Percentiles rank a stretch among this genome's conserved stretches.
phyloP scores from a whole-genome alignment of 768 basidiomycete species.

The Krasilnikovozyma curviuscula region DNA sequence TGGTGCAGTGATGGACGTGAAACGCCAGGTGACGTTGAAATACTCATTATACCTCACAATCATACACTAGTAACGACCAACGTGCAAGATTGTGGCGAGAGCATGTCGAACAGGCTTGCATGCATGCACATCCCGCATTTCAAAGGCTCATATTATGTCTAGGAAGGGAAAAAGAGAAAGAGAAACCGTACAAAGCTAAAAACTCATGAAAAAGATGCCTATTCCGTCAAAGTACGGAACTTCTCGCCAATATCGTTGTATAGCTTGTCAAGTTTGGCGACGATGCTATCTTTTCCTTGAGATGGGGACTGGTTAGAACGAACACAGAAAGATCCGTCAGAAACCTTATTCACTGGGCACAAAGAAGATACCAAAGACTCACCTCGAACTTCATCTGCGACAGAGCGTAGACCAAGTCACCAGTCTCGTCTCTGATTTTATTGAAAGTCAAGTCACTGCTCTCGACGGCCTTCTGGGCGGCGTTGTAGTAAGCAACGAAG shows the following conservation, averaged over 20 bases:
- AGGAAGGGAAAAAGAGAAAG: too few relatives aligned
- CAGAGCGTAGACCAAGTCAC: slow-evolving; percentile 87
- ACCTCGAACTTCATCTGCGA: slow-evolving; percentile 99
- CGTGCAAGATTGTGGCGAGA: too few relatives aligned
- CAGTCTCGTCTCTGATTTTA: slow-evolving; percentile 65
- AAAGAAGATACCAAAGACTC: slow-evolving; percentile 17
- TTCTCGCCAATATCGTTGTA: slow-evolving; percentile 78
- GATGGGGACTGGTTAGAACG: slow-evolving; percentile 89
- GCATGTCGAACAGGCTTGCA: too few relatives aligned
- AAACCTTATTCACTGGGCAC: slow-evolving; percentile 10
- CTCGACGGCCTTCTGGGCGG: slow-evolving; percentile 66
- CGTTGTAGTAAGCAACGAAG: slow-evolving; percentile 55
- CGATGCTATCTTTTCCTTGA: slow-evolving; percentile 66
- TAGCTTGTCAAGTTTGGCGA: slow-evolving; percentile 59
- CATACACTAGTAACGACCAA: too few relatives aligned
- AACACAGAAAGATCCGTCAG: too few relatives aligned
- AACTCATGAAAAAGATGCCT: slow-evolving; percentile 3
- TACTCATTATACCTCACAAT: too few relatives aligned
- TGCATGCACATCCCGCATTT: too few relatives aligned
- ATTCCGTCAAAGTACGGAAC: slow-evolving; percentile 34
- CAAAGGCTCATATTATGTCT: too few relatives aligned
- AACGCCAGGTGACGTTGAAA: too few relatives aligned
- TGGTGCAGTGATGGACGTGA: too few relatives aligned
- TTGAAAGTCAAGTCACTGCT: slow-evolving; percentile 43
- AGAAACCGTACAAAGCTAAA: neutral